These are phyloP conservation scores for Amesomyces nigricolor DNA, from an alignment of 2,329 filamentous ascomycete species.

Conservation along the genomic window DNA sequence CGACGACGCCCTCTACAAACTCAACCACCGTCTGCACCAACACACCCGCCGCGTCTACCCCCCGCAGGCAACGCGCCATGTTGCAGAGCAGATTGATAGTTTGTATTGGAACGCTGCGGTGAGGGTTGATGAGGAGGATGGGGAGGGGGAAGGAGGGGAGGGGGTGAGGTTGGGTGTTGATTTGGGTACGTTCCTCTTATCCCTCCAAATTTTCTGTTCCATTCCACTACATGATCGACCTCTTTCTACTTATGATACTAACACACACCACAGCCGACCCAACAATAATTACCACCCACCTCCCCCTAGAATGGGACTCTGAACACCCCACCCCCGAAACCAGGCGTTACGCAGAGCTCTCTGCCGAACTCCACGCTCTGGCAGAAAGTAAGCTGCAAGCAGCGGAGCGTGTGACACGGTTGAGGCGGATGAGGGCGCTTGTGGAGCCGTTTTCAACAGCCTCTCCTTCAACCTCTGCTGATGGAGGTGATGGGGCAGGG, in stretches of 20 bases:
- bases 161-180: slow-evolving; percentile 40
- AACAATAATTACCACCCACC: slow-evolving; percentile 37
- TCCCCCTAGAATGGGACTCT: slow-evolving; percentile 45
- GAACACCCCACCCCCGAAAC: slow-evolving; percentile 33
- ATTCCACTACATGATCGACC: too few relatives aligned
- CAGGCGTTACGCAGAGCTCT: slow-evolving; percentile 46
- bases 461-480: too few relatives aligned
- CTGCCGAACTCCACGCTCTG: slow-evolving; percentile 45
- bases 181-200: too few relatives aligned
- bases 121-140: slow-evolving; percentile 32
- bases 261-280: slow-evolving; percentile 34
- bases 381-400: slow-evolving; percentile 39
- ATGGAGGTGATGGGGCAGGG: slow-evolving; percentile 24
- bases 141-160: slow-evolving; percentile 23
- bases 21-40: slow-evolving; percentile 59
- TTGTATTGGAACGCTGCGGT: slow-evolving; percentile 50
- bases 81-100: slow-evolving; percentile 66
- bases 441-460: slow-evolving; percentile 52
- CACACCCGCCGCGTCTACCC: slow-evolving; percentile 62
- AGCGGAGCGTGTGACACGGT: slow-evolving; percentile 36
- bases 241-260: too few relatives aligned
- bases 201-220: too few relatives aligned
- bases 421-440: slow-evolving; percentile 44
- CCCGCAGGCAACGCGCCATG: slow-evolving; percentile 62
- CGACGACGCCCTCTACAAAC: slow-evolving; percentile 50